Evolutionary conservation across 768 basidiomycete genomes (phyloP).

Genomic region (Mycena vulgaris): DNA sequence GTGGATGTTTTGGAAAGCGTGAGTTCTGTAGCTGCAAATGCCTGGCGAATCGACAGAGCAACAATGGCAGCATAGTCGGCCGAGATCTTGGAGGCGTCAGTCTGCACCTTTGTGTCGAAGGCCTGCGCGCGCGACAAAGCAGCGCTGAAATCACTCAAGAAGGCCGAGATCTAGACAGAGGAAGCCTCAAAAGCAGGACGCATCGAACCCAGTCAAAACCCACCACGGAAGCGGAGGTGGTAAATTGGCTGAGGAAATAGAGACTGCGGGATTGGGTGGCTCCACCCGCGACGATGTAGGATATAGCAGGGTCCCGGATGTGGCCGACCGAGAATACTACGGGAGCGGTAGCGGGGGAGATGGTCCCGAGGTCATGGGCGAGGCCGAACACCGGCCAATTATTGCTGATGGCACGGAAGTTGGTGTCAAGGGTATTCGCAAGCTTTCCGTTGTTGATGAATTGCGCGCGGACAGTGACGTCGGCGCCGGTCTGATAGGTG

Average conservation of each 20-base stretch:
- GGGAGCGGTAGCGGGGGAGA: slow-evolving; percentile 53
- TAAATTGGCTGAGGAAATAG: slow-evolving; percentile 52
- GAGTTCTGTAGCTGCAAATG: slow-evolving; percentile 67
- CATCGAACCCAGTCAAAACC: slow-evolving; percentile 45
- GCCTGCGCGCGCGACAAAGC: slow-evolving; percentile 61
- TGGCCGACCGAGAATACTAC: slow-evolving; percentile 65
- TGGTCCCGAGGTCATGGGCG: slow-evolving; percentile 68
- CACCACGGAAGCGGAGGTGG: slow-evolving; percentile 47
- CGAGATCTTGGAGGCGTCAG: slow-evolving; percentile 64
- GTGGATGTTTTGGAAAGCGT: slow-evolving; percentile 64
- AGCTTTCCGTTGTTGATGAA: slow-evolving; percentile 72
- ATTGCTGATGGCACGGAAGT: slow-evolving; percentile 69
- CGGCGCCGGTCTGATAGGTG: slow-evolving; percentile 72
- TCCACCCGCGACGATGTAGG: slow-evolving; percentile 60
- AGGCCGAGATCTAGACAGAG: slow-evolving; percentile 55
- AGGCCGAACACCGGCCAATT: slow-evolving; percentile 77
- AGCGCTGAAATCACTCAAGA: slow-evolving; percentile 59
- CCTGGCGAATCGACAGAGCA: slow-evolving; percentile 68
- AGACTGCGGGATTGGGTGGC: slow-evolving; percentile 46
- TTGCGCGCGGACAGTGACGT: slow-evolving; percentile 68
- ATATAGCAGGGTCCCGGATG: slow-evolving; percentile 64
- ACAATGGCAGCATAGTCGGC: slow-evolving; percentile 65
- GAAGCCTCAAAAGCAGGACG: slow-evolving; percentile 42
- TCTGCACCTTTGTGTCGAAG: slow-evolving; percentile 64
- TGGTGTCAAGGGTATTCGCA: slow-evolving; percentile 66